These are phyloP conservation scores for Cynara cardunculus DNA, from an alignment of 129 eudicot genomes.

Conservation along the genomic window DNA sequence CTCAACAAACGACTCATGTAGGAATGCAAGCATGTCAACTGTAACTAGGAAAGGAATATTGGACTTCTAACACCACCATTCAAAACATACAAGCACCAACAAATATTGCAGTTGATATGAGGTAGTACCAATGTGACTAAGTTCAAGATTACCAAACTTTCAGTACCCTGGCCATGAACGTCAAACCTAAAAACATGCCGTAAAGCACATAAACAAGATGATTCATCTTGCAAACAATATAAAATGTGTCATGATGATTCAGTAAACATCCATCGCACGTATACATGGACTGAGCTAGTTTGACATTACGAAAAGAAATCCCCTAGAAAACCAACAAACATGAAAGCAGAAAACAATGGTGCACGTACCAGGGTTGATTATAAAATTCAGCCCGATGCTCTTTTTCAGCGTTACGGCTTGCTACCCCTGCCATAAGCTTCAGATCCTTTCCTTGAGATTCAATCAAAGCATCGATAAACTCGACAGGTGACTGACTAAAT, in stretches of 20 bases:
- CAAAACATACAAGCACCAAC: too few species aligned
- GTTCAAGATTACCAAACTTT: too few species aligned
- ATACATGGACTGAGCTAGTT: neutral
- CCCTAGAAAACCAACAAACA: neutral
- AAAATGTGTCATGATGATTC: neutral
- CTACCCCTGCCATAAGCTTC: conserved; percentile 68
- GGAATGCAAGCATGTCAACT: too few species aligned
- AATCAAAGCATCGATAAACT: conserved; percentile 76
- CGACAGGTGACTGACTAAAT: conserved; percentile 87
- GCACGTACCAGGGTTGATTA: conserved; percentile 81
- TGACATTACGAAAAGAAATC: neutral
- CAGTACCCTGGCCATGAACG: too few species aligned
- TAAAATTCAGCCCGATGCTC: conserved; percentile 81
- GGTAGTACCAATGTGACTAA: too few species aligned
- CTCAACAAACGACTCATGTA: neutral
- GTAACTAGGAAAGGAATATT: too few species aligned
- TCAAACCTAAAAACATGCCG: neutral
- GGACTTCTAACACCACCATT: too few species aligned
- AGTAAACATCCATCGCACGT: neutral
- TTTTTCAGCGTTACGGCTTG: conserved; percentile 69
- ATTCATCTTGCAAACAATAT: neutral
- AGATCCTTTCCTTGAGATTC: conserved; percentile 86
- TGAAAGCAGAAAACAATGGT: neutral
- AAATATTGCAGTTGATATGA: too few species aligned
- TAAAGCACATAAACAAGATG: neutral